Evolutionary conservation across 495 filamentous ascomycete species (phyloP).

Genomic region (Annulohypoxylon moriforme): DNA sequence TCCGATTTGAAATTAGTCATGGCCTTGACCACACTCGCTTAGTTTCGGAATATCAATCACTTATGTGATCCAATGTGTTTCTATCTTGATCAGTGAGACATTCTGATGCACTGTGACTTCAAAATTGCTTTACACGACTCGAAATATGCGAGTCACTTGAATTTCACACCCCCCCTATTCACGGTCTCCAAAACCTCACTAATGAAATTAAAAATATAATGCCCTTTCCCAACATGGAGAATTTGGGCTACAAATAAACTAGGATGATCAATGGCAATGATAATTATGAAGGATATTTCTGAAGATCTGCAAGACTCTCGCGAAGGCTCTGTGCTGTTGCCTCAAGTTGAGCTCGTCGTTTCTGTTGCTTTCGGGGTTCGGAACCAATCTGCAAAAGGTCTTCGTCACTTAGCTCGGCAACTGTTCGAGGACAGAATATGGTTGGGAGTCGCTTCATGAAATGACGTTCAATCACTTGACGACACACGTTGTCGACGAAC

Average conservation of each 20-base stretch:
- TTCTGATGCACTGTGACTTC: not conserved
- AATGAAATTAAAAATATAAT: no score
- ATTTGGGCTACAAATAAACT: no score
- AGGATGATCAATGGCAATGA: not conserved
- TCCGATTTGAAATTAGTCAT: constrained; percentile 29
- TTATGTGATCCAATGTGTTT: constrained; percentile 1
- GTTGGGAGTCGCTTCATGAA: constrained; percentile 26
- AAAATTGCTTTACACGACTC: not conserved
- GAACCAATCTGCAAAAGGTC: constrained; percentile 23
- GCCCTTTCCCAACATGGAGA: no score
- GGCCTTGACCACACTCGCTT: constrained; percentile 45
- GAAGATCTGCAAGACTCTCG: constrained; percentile 11
- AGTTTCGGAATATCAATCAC: constrained; percentile 23
- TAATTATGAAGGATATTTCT: not conserved
- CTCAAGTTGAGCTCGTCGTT: constrained; percentile 9
- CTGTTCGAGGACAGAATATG: constrained; percentile 16
- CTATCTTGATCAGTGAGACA: not conserved
- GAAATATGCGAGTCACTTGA: not conserved
- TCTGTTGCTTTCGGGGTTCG: constrained; percentile 11
- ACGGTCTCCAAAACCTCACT: no score
- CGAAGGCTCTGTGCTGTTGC: not conserved
- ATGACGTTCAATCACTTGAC: constrained; percentile 56
- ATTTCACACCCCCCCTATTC: not conserved
- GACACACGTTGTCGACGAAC: constrained; percentile 56
- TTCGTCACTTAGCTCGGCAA: constrained; percentile 24